A percentile compares a stretch with the other conserved stretches of the same genome.
Evolutionary conservation across 768 basidiomycete species (phyloP).

Genomic region (Trichaptum fuscoviolaceum): DNA sequence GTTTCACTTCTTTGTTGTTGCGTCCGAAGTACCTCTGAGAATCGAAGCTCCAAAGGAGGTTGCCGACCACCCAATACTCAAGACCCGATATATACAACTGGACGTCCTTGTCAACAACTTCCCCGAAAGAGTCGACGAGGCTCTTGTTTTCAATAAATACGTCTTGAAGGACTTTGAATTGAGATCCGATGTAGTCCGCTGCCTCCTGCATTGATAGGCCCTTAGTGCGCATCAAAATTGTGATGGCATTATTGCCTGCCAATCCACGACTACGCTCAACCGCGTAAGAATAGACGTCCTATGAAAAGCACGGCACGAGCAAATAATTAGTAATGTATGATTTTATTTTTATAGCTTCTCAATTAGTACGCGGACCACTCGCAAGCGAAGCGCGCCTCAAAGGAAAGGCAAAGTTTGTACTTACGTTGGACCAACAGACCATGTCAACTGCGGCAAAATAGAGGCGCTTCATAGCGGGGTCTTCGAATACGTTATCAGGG

Average conservation of each 20-base stretch:
- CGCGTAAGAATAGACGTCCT: slow-evolving; percentile 29
- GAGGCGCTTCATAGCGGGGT: slow-evolving; percentile 18
- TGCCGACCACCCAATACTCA: slow-evolving; percentile 58
- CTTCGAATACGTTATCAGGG: slow-evolving; percentile 21
- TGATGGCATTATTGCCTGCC: slow-evolving; percentile 22
- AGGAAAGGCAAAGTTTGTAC: slow-evolving; percentile 3
- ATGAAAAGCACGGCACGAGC: not conserved
- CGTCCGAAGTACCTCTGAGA: slow-evolving; percentile 63
- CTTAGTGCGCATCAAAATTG: slow-evolving; percentile 23
- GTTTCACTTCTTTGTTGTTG: slow-evolving; percentile 45
- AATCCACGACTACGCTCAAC: slow-evolving; percentile 25
- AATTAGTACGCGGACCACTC: no score
- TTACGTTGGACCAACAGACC: slow-evolving; percentile 23
- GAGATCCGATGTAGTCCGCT: slow-evolving; percentile 46
- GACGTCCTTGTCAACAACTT: slow-evolving; percentile 43
- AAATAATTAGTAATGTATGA: not conserved
- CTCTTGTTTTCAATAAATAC: slow-evolving; percentile 41
- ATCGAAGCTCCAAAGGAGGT: slow-evolving; percentile 66
- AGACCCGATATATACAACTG: slow-evolving; percentile 46
- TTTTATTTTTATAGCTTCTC: not conserved
- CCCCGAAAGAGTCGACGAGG: slow-evolving; percentile 39
- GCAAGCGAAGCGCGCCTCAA: no score
- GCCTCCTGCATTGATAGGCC: slow-evolving; percentile 21
- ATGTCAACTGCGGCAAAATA: slow-evolving; percentile 22
- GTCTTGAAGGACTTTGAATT: slow-evolving; percentile 46